Evolutionary conservation across 2,329 filamentous ascomycete species (phyloP), one percentile per base, ranked within the genome.

Genomic region (Monosporascus sp.): DNA sequence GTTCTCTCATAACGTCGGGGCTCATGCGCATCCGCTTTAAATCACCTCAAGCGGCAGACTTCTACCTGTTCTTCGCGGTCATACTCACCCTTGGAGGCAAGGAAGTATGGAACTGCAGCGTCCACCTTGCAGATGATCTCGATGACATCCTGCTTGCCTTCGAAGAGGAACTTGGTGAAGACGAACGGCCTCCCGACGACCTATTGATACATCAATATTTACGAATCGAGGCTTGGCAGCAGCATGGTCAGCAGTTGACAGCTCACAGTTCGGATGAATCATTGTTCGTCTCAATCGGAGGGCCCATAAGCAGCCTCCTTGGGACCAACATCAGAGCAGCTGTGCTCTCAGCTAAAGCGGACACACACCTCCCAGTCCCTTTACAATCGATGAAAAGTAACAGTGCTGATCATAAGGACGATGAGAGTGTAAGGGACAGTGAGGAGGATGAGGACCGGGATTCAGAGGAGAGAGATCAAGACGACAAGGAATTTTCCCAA

Each of bases 11-110:
- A 17, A 54, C 52, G 7, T 56, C 56, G 3, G 52, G 44, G 4
- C 31, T 58, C 9, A n/a, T 58, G 22, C 52, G 54, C 1, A 54
- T 58, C 8, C 27, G 44, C 19, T 56, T 56, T 36, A 56, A 52
- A 27, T 54, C 52, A n/a, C 52, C 52, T 7, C 56, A 54, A 27
- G 52, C 49, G 7, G 36, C 40, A 5, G 50, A 55, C 16, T 22
- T 56, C 20, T 56, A 56, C 43, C 38, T 56, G 6, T 53, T 58
- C 46, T 55, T 58, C 48, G 52, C 54, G 8, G 54, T 56, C 36
- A 49, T 54, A 16, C 36, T 26, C 16, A 56, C 52, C 3, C 27
- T 54, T 0, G 8, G 43, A 31, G 52, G 53, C 3, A 49, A 19
- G 31, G 52, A 54, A 7, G 50, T 50, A 7, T 56, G 52, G 52